Base-by-base conservation (phyloP, 305 asterid genomes). In the Fraxinus dipetala region DNA sequence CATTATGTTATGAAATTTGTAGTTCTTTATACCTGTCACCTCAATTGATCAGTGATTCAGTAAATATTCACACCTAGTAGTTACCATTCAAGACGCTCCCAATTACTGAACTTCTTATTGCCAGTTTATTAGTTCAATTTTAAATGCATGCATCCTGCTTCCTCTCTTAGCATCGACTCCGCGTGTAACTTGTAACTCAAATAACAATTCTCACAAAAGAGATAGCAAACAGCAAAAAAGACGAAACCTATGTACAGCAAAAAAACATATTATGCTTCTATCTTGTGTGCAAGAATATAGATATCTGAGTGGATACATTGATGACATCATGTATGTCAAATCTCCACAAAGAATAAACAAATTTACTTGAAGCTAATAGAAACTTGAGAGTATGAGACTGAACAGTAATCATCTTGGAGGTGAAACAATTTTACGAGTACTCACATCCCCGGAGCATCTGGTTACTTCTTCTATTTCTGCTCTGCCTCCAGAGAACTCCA, bases 391-490 rank as follows among this genome's bases (percentile, higher is more conserved):
- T 22, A 18, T 20, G 70, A 22, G 16, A 65, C 18, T 24, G 73
- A 26, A 26, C n/a, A 45, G 26, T 69, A 20, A 65, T 69, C 16
- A 81, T 54, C 34, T 32, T 31, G 30, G 54, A 56, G 38, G 76
- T n/a, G 30, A 38, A 83, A 28, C 45, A 22, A 36, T 18, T 40
- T 70, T 67, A 76, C 65, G 45, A 82, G 78, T 69, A 91, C 99
- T 92, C 85, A 95, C 98, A 89, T 95, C 99, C 73, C 99, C 99
- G 11, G 89, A 82, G 87, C 98, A 93, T 83, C 85, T 91, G 16
- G 97, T 92, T 81, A 95, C 97, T 90, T 94, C 98, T 11, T 91
- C 77, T 86, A 95, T 83, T 87, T 94, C 91, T 30, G 99, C 99
- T 59, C 59, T 93, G 35, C 99, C 98, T 51, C 91, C 85, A 28